Conservation (phyloP, 2,329 filamentous ascomycete genomes). For the Exophiala sideris region DNA sequence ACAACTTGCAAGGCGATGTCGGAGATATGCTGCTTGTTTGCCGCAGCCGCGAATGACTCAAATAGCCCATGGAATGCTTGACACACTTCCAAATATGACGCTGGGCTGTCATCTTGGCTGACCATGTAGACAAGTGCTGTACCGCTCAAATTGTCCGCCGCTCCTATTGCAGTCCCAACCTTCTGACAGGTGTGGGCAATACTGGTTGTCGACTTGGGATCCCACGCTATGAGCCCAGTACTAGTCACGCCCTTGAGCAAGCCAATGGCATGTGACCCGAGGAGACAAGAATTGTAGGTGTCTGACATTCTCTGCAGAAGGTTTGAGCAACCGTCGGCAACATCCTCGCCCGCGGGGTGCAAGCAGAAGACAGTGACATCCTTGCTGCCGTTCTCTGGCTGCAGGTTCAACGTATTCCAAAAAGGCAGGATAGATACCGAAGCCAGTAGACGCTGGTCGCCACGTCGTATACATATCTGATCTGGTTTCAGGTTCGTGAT, state of each 20-base stretch:
- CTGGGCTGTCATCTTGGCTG: slow-evolving; percentile 47
- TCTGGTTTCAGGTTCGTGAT: slow-evolving; percentile 46
- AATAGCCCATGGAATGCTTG: slow-evolving; percentile 57
- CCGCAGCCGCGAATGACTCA: slow-evolving; percentile 45
- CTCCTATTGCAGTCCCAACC: slow-evolving; percentile 38
- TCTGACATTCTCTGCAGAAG: slow-evolving; percentile 54
- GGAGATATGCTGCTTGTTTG: slow-evolving; percentile 27
- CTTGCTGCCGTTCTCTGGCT: slow-evolving; percentile 55
- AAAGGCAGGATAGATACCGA: slow-evolving; percentile 56
- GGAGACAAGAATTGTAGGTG: slow-evolving; percentile 55
- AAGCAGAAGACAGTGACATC: slow-evolving; percentile 58
- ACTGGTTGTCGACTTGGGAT: slow-evolving; percentile 29
- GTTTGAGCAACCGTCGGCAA: slow-evolving; percentile 45
- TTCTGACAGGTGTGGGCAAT: slow-evolving; percentile 34
- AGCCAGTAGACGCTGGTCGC: slow-evolving; percentile 52
- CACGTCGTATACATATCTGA: slow-evolving; percentile 54
- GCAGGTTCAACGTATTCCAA: slow-evolving; percentile 60
- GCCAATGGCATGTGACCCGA: slow-evolving; percentile 51
- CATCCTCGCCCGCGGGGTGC: slow-evolving; percentile 47
- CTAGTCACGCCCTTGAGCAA: slow-evolving; percentile 39
- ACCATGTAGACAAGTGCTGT: slow-evolving; percentile 59
- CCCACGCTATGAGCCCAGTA: slow-evolving; percentile 39
- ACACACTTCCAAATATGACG: slow-evolving; percentile 47
- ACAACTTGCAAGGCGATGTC: slow-evolving; percentile 59
- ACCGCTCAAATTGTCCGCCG: slow-evolving; percentile 33